Conservation (phyloP, 2,329 filamentous ascomycete genomes). For the Neurospora sp. region DNA sequence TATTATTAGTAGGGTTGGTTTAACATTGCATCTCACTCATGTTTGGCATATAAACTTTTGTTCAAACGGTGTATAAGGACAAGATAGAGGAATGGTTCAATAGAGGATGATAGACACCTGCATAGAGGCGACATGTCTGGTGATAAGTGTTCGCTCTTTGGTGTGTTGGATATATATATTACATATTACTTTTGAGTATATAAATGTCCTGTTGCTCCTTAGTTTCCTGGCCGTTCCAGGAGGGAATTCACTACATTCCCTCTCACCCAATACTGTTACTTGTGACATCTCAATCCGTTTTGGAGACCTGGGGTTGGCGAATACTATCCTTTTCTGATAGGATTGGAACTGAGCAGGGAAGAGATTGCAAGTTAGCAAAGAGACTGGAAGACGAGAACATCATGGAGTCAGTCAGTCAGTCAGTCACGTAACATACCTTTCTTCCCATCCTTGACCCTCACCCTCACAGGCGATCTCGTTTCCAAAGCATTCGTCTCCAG, state of each 20-base stretch:
- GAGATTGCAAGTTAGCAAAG: background rate
- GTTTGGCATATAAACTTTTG: background rate
- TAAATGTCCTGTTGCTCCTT: background rate
- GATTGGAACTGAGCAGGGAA: constrained; percentile 5
- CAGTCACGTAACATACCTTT: constrained; percentile 15
- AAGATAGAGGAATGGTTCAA: background rate
- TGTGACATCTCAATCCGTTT: background rate
- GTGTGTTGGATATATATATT: background rate
- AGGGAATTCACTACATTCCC: no score
- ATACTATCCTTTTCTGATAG: constrained; percentile 16
- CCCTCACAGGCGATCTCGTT: constrained; percentile 43
- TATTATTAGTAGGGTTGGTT: background rate
- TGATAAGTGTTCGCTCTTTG: background rate
- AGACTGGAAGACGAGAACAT: background rate
- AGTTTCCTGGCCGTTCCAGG: no score
- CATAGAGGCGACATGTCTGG: background rate
- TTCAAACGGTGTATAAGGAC: background rate
- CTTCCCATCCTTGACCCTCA: constrained; percentile 25
- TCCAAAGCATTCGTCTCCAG: constrained; percentile 54
- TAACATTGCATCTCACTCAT: background rate
- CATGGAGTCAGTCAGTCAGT: constrained; percentile 4
- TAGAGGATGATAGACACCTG: background rate
- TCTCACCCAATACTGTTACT: background rate
- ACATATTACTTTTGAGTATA: background rate
- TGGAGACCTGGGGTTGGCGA: constrained; percentile 1